Conservation (phyloP, 2,329 filamentous ascomycete genomes). For the Paraconiothyrium sp. region DNA sequence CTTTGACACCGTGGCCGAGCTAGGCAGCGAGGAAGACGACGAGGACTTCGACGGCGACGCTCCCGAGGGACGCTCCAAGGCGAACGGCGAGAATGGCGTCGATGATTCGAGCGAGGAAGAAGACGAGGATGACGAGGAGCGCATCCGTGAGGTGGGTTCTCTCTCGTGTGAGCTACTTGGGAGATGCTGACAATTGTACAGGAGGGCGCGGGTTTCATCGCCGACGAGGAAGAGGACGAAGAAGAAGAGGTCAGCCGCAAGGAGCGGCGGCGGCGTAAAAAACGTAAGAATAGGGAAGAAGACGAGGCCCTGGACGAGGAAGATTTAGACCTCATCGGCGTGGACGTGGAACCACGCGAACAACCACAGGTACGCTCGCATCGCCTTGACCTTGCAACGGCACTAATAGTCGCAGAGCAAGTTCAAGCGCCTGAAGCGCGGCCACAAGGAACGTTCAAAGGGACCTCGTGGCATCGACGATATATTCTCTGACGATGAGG, state of each 20-base stretch:
- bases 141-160: slow-evolving; percentile 40
- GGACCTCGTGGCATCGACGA: slow-evolving; percentile 80
- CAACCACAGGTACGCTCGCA: slow-evolving; percentile 69
- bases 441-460: slow-evolving; percentile 74
- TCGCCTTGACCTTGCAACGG: neutral
- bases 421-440: slow-evolving; percentile 95
- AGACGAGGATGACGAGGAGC: slow-evolving; percentile 52
- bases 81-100: slow-evolving; percentile 42
- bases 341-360: slow-evolving; percentile 74
- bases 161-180: neutral
- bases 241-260: slow-evolving; percentile 62
- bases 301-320: slow-evolving; percentile 90
- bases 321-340: slow-evolving; percentile 93
- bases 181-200: slow-evolving; percentile 51
- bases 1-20: slow-evolving; percentile 84
- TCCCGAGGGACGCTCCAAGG: slow-evolving; percentile 33
- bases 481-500: slow-evolving; percentile 96
- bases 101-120: slow-evolving; percentile 53
- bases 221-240: slow-evolving; percentile 85
- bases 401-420: slow-evolving; percentile 69
- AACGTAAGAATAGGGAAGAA: slow-evolving; percentile 80
- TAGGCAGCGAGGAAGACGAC: slow-evolving; percentile 69
- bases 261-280: slow-evolving; percentile 73
- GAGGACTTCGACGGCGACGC: slow-evolving; percentile 48
- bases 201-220: slow-evolving; percentile 95